phyloP scores from a whole-genome alignment of 202 grass and related monocot genomes.

The Schoenoplectus triqueter region DNA sequence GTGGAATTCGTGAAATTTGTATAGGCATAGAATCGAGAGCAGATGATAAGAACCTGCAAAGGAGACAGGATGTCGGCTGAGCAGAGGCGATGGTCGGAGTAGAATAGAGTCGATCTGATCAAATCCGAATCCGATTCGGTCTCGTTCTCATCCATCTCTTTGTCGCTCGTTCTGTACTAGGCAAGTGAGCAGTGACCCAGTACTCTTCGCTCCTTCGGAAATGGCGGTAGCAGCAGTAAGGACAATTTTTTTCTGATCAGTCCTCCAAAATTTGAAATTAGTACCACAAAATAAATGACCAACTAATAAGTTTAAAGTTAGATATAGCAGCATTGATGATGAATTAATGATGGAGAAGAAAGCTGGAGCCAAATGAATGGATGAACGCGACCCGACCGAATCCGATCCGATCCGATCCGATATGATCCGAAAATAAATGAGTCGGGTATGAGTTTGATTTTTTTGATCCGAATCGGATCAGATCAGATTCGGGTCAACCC shows the following conservation, averaged over 20 bases:
- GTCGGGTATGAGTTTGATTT: too few species aligned
- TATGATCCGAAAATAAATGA: too few species aligned
- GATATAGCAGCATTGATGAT: too few species aligned
- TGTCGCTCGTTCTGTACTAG: neutral
- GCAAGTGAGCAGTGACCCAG: neutral
- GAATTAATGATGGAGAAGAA: too few species aligned
- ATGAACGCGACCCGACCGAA: too few species aligned
- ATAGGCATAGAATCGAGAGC: neutral
- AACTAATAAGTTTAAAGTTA: too few species aligned
- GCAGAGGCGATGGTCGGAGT: conserved; percentile 78
- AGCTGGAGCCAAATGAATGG: too few species aligned
- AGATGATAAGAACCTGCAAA: conserved; percentile 42
- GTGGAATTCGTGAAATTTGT: conserved; percentile 10
- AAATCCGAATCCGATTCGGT: conserved; percentile 46
- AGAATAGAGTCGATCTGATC: conserved; percentile 67
- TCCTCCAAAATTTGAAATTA: neutral
- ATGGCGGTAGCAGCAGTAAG: conserved; percentile 23
- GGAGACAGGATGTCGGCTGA: conserved; percentile 80
- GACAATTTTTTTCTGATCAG: neutral
- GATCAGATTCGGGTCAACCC: too few species aligned
- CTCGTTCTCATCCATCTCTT: conserved; percentile 8
- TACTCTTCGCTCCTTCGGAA: neutral
- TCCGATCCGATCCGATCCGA: too few species aligned
- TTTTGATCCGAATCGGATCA: too few species aligned
- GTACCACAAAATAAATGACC: neutral